Base-by-base conservation (phyloP, 176 grass and related monocot species). In the Aegilops tauschii region DNA sequence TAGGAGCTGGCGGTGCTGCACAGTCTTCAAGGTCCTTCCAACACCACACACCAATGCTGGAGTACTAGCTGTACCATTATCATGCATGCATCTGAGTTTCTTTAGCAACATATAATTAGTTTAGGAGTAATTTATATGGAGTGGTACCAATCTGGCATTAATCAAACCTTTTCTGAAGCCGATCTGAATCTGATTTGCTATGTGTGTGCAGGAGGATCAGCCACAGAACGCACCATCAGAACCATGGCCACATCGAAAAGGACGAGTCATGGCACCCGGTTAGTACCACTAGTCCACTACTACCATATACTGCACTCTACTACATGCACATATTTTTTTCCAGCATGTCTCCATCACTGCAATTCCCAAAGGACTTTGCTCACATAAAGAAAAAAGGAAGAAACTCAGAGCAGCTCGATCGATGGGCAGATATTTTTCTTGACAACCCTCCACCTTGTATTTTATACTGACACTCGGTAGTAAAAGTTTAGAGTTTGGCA, bases 231-330 rank as follows among this genome's bases (percentile, higher is more conserved):
- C 95, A 97, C 89, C 95, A 97, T 85, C 89, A 92, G 83, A 93
- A 93, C 71, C 95, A 97, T 42, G 95, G 95, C 21, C 92, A 97
- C 58, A 79, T 93, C 66, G 87, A 97, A 39, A 97, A 59, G 30
- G 95, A 97, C 52, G 95, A 97, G 50, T 97, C 95, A 65, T 97
- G 95, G 95, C 87, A 95, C 35, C 95, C 95, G 82, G 95, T 97
- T 12, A 72, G 89, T 83, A 69, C 27, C 28, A 65, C 63, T 49
- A 75, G 16, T 2, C n/a, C 42, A 75, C 72, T 49, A 45, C 37
- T 42, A 74, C 71, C 23, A 49, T 49, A 74, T 23, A 75, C 23
- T 20, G 44, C 73, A 76, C 42, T 29, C 44, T 77, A n/a, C 56
- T 61, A 6, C 74, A 77, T 34, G 74, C 74, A 34, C 74, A 56